Percentiles rank a stretch among this genome's conserved stretches.
Conservation (phyloP, 129 eudicot genomes). For the Chrysanthemum makinoi region DNA sequence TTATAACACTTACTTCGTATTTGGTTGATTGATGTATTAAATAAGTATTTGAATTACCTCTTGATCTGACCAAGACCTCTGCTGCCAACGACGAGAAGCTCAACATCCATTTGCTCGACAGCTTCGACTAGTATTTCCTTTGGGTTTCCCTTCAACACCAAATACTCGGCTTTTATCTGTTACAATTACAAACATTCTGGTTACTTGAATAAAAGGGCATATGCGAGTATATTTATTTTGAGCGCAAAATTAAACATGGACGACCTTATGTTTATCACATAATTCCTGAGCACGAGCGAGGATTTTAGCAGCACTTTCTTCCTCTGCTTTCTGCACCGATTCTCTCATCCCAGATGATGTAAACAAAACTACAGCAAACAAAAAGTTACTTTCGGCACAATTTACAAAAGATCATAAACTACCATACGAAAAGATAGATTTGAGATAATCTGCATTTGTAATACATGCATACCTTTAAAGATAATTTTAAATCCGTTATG, state of each 20-base stretch:
- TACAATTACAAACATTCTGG: constrained; percentile 1
- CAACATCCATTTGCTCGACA: constrained; percentile 41
- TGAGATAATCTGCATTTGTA: not conserved
- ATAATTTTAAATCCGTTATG: too few relatives aligned
- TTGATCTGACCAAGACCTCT: constrained; percentile 55
- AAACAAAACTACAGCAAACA: constrained; percentile 32
- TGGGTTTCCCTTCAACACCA: constrained; percentile 44
- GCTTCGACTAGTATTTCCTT: constrained; percentile 50
- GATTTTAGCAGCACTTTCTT: constrained; percentile 44
- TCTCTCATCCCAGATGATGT: constrained; percentile 53
- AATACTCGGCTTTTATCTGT: constrained; percentile 38
- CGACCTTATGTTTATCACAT: constrained; percentile 41
- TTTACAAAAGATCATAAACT: not conserved
- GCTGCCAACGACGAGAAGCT: constrained; percentile 60
- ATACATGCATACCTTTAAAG: not conserved
- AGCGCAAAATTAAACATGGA: not conserved
- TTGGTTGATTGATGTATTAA: not conserved
- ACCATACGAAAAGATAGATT: not conserved
- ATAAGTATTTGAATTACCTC: constrained; percentile 29
- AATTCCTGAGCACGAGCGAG: constrained; percentile 51
- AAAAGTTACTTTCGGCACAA: not conserved
- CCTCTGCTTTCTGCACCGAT: constrained; percentile 52
- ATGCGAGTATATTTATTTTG: not conserved
- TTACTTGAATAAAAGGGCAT: not conserved
- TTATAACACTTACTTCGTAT: not conserved